Percentiles rank a stretch among this genome's conserved stretches.
Evolutionary conservation across 306 rosid species (phyloP).

Genomic region (Comarum palustre): DNA sequence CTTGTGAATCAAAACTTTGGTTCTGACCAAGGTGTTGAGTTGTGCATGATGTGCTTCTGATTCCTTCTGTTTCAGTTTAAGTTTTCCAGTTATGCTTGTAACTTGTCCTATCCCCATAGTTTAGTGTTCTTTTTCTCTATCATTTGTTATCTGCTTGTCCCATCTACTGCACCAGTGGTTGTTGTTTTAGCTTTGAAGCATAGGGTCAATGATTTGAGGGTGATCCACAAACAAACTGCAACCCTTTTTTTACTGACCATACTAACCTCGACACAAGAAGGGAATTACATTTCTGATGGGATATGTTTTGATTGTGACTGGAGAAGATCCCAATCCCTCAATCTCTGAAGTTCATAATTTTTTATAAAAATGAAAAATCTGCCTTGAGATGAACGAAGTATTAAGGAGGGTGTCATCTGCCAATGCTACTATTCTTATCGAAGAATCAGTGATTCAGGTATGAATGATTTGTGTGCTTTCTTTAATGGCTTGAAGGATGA

Average conservation of each 20-base stretch:
- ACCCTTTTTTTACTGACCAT: slow-evolving; percentile 18
- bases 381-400: slow-evolving; percentile 43
- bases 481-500: not conserved
- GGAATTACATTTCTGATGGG: not conserved
- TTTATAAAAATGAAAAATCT: slow-evolving; percentile 21
- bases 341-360: slow-evolving; percentile 13
- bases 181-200: slow-evolving; percentile 48
- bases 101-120: slow-evolving; percentile 22
- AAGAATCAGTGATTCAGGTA: slow-evolving; percentile 62
- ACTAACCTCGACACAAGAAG: slow-evolving; percentile 8
- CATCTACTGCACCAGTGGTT: slow-evolving; percentile 11
- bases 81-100: slow-evolving; percentile 32
- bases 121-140: not conserved
- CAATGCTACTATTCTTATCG: slow-evolving; percentile 30
- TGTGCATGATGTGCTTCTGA: slow-evolving; percentile 15
- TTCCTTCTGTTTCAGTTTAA: slow-evolving; percentile 15
- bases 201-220: slow-evolving; percentile 39
- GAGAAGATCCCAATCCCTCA: slow-evolving; percentile 23
- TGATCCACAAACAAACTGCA: slow-evolving; percentile 27
- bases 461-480: slow-evolving; percentile 12
- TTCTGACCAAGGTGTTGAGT: slow-evolving; percentile 3
- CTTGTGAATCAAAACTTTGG: slow-evolving; percentile 35
- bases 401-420: slow-evolving; percentile 24
- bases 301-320: not conserved
- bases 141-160: slow-evolving; percentile 14